Evolutionary conservation across 2,329 filamentous ascomycete species (phyloP).

Genomic region (Nannizziopsis arthrosporioides): DNA sequence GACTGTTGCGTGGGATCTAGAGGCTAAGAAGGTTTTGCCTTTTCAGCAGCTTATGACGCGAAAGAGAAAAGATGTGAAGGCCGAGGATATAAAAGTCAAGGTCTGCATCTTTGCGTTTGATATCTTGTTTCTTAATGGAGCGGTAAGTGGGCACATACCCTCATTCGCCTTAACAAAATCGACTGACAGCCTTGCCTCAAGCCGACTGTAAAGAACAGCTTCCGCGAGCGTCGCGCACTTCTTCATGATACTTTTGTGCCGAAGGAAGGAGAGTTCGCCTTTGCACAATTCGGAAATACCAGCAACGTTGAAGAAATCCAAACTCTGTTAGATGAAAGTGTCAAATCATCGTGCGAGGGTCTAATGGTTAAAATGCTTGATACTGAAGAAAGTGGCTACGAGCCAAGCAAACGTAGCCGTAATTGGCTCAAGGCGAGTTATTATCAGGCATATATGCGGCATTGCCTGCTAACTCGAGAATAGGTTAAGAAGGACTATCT

Average conservation of each 20-base stretch:
- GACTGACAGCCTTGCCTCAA: slow-evolving; percentile 23
- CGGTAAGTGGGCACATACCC: slow-evolving; percentile 36
- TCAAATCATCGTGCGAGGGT: slow-evolving; percentile 92
- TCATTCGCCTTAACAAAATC: not conserved
- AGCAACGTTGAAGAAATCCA: slow-evolving; percentile 91
- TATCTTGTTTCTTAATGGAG: slow-evolving; percentile 81
- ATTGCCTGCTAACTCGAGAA: slow-evolving; percentile 4
- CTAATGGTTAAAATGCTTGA: slow-evolving; percentile 99
- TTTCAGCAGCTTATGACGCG: slow-evolving; percentile 98
- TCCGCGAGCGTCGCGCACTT: slow-evolving; percentile 70
- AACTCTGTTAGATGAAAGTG: slow-evolving; percentile 78
- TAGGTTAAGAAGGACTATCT: slow-evolving; percentile 98
- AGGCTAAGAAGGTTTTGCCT: slow-evolving; percentile 86
- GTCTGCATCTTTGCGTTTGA: slow-evolving; percentile 97
- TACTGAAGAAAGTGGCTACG: slow-evolving; percentile 82
- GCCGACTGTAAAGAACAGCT: slow-evolving; percentile 71
- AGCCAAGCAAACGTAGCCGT: slow-evolving; percentile 87
- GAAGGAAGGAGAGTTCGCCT: slow-evolving; percentile 79
- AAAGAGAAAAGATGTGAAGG: slow-evolving; percentile 93
- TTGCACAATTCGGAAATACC: slow-evolving; percentile 76
- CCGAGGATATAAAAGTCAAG: slow-evolving; percentile 90
- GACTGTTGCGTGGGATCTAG: slow-evolving; percentile 92
- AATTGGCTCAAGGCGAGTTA: slow-evolving; percentile 83
- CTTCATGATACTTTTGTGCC: slow-evolving; percentile 61
- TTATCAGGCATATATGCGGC: not conserved